A percentile compares a stretch with the other conserved stretches of the same genome.
Evolutionary conservation across 179 eudicot genomes (phyloP).

Genomic region (Actinidia arguta): DNA sequence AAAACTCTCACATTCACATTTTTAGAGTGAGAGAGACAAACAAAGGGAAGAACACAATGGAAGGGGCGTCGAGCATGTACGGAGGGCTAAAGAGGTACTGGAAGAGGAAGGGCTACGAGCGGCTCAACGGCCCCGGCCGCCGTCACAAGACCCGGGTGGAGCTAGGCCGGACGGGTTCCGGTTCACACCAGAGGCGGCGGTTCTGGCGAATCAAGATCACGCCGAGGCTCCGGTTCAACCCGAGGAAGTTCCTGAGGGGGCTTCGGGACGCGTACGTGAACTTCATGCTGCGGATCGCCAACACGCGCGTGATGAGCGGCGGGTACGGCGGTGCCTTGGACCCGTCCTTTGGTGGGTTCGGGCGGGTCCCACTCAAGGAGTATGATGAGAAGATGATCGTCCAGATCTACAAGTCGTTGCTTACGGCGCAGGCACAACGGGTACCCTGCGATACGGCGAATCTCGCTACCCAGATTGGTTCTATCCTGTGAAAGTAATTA

Average conservation of each 20-base stretch:
- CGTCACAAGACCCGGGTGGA: slow-evolving; percentile 18
- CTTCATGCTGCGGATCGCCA: slow-evolving; percentile 67
- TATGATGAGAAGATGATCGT: slow-evolving; percentile 8
- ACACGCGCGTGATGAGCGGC: slow-evolving; percentile 31
- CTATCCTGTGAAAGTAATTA: background rate
- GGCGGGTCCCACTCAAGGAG: slow-evolving; percentile 8
- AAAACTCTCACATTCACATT: no score
- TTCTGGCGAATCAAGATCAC: slow-evolving; percentile 48
- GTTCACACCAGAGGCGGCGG: slow-evolving; percentile 16
- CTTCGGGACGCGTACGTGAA: slow-evolving; percentile 77
- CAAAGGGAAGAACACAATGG: background rate
- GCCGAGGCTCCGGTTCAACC: slow-evolving; percentile 46
- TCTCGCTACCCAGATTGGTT: slow-evolving; percentile 6
- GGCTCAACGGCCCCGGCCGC: slow-evolving; percentile 33
- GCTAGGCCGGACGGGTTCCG: slow-evolving; percentile 3
- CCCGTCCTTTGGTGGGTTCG: slow-evolving; percentile 31
- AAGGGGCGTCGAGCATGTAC: no score
- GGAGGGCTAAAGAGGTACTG: slow-evolving; percentile 59
- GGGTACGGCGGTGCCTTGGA: slow-evolving; percentile 30
- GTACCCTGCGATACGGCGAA: slow-evolving; percentile 32
- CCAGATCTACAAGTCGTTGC: slow-evolving; percentile 58
- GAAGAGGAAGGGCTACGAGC: slow-evolving; percentile 56
- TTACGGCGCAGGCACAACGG: slow-evolving; percentile 61
- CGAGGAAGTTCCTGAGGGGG: slow-evolving; percentile 54
- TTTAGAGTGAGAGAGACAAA: background rate